Evolutionary conservation across 495 filamentous ascomycete species (phyloP), one percentile per base, ranked within the genome.

Genomic region (Talaromyces borbonicus): DNA sequence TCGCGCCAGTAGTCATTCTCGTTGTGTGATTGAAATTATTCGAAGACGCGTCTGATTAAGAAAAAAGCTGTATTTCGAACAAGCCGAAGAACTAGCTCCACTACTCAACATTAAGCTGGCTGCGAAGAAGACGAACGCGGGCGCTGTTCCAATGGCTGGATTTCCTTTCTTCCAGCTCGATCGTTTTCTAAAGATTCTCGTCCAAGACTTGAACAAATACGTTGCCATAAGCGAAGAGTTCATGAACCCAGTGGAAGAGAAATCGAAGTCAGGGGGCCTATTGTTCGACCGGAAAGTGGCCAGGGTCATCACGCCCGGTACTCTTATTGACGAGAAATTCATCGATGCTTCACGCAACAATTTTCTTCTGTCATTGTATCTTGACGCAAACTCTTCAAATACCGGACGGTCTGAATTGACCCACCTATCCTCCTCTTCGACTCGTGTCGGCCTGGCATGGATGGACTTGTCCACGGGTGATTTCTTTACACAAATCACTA

Each of bases 191-290:
- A 96, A 95, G 61, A 78, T 85, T 36, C 74, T 99, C 4, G 92
- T 99, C 8, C 80, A 93, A 60, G 92, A 99, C 52, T 65, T 90
- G 36, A 84, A 84, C 52, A 82, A 84, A 59, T 84, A 88, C 60
- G 93, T 99, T 50, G 92, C 92, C 38, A 84, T 99, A 47, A 86
- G 84, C 31, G 92, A 99, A 60, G 92, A 99, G 56, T 89, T 93
- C 52, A 76, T 81, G 0, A 82, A 84, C 49, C 71, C 77, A 49
- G 62, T 77, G 32, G 74, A 81, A 27, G 69, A 73, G 30, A 85
- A 78, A 63, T 66, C 75, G 32, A 86, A 81, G 47, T 74, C 78
- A 9, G 84, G 85, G 5, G 85, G 85, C 2, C 67, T 93, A 41
- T 63, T 86, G 60, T 93, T 89, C 56, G 85, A 90, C 56, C 81